Evolutionary conservation across 768 basidiomycete genomes (phyloP).

Genomic region (Mrakia gelida): DNA sequence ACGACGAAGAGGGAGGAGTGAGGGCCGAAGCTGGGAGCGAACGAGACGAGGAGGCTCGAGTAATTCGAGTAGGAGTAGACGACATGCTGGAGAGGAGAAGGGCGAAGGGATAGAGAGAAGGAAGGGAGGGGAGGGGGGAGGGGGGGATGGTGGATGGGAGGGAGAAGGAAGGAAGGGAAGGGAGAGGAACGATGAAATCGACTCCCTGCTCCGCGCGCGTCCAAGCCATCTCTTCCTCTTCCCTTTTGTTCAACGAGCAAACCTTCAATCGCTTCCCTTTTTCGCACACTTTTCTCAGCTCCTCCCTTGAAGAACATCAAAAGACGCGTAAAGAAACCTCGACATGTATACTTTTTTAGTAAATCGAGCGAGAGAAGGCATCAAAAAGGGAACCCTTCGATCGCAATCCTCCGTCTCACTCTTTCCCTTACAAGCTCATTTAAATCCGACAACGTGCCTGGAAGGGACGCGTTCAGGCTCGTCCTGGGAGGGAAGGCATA

Average conservation of each 20-base stretch:
- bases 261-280: no score
- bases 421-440: no score
- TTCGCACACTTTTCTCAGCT: no score
- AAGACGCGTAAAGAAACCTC: no score
- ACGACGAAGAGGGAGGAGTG: constrained; percentile 6
- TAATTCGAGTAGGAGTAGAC: background rate
- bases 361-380: no score
- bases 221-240: background rate
- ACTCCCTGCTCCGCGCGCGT: background rate
- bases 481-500: no score
- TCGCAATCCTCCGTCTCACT: no score
- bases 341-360: no score
- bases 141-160: background rate
- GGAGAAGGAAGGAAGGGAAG: constrained; percentile 1
- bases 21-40: background rate
- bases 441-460: no score
- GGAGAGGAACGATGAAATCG: background rate
- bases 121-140: background rate
- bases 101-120: background rate
- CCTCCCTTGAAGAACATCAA: no score
- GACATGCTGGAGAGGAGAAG: background rate
- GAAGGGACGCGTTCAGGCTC: no score
- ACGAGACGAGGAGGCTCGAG: constrained; percentile 3
- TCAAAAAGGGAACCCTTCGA: no score
- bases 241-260: background rate